A percentile compares a stretch with the other conserved stretches of the same genome.
These are phyloP conservation scores for Dictyostelium brefeldianum DNA, from an alignment of 78 protist species.

Conservation along the genomic window DNA sequence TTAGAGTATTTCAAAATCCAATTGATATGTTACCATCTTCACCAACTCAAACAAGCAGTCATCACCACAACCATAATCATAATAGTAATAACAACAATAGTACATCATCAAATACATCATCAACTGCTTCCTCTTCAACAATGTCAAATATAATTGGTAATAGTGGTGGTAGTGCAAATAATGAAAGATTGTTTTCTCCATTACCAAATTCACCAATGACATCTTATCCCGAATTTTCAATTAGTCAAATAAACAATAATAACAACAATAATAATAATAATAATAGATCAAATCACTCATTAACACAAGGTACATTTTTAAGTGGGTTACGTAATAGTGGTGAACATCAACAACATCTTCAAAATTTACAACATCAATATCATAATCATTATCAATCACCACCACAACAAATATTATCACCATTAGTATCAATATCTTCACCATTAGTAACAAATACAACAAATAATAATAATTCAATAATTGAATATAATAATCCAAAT, in stretches of 20 bases:
- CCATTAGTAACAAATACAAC: not conserved
- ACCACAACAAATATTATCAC: not conserved
- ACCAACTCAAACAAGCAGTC: not conserved
- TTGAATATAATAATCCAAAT: too few species aligned
- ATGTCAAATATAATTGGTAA: not conserved
- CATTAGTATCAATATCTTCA: not conserved
- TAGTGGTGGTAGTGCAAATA: not conserved
- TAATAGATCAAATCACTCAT: not conserved
- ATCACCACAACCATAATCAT: not conserved
- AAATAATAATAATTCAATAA: not conserved
- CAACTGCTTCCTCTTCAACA: not conserved
- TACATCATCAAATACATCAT: not conserved
- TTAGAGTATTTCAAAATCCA: constrained; percentile 67
- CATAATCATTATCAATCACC: not conserved
- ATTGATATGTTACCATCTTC: not conserved
- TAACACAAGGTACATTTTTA: constrained; percentile 3
- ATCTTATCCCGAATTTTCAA: not conserved
- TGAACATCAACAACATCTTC: not conserved
- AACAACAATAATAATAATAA: constrained; percentile 4
- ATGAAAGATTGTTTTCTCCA: constrained; percentile 5
- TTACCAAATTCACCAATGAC: constrained; percentile 19
- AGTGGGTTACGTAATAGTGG: constrained; percentile 23
- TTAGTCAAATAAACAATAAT: not conserved
- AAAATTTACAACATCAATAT: not conserved
- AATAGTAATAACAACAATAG: not conserved